Conservation (phyloP, 1,139 yeast species). For the Saccharomyces uvarum region DNA sequence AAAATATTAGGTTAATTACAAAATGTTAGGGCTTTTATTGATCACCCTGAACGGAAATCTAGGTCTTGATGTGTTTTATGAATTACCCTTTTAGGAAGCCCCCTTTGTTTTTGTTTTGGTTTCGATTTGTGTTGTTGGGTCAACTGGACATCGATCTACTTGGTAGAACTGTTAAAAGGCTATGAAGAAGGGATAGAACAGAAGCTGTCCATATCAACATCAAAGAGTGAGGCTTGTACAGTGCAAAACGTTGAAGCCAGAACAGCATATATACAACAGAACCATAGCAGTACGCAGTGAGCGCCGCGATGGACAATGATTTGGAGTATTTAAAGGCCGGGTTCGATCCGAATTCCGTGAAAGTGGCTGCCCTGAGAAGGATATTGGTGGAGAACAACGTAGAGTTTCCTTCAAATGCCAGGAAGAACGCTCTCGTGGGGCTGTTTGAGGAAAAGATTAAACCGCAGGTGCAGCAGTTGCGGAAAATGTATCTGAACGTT, state of each 20-base stretch:
- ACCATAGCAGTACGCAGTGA: background rate
- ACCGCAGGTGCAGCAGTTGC: conserved; percentile 17
- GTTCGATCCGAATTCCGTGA: conserved; percentile 55
- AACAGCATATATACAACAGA: background rate
- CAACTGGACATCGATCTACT: background rate
- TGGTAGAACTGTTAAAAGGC: background rate
- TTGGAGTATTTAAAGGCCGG: conserved; percentile 8
- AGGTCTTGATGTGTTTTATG: background rate
- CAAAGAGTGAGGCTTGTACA: background rate
- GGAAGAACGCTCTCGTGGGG: conserved; percentile 51
- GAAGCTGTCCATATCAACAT: background rate
- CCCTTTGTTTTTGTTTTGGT: conserved; percentile 1
- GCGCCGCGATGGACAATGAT: background rate
- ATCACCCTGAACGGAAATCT: background rate
- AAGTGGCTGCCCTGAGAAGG: conserved; percentile 57
- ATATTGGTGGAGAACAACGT: conserved; percentile 54
- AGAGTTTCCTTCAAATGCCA: conserved; percentile 50
- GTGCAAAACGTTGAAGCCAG: background rate
- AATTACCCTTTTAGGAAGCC: background rate
- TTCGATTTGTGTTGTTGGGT: background rate
- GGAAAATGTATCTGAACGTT: conserved; percentile 10
- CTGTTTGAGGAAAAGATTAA: conserved; percentile 44
- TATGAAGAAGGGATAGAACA: background rate
- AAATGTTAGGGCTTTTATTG: background rate
- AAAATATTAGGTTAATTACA: background rate